phyloP scores from a whole-genome alignment of 2,329 filamentous ascomycete genomes.

The Trichoderma atrobrunneum region DNA sequence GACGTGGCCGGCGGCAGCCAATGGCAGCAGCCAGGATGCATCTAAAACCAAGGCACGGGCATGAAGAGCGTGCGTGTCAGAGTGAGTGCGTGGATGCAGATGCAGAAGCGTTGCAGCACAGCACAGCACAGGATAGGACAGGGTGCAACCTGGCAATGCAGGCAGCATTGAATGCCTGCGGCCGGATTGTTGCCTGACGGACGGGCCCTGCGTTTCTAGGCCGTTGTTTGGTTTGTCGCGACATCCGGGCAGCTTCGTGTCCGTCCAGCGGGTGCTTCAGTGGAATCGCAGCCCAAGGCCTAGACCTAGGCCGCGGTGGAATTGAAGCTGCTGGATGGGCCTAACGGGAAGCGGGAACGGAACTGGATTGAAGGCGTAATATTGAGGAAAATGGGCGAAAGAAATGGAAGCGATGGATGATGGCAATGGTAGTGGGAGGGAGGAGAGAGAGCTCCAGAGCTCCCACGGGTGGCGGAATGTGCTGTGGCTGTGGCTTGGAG shows the following conservation, averaged over 20 bases:
- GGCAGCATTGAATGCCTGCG: not conserved
- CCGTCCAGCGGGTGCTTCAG: not conserved
- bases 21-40: not conserved
- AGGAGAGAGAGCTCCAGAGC: not conserved
- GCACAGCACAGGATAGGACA: not conserved
- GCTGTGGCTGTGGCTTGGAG: not conserved
- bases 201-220: not conserved
- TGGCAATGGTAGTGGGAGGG: not conserved
- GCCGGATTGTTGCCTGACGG: conserved; percentile 10
- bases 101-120: not conserved
- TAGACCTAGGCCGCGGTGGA: not conserved
- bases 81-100: not conserved
- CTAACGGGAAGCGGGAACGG: not conserved
- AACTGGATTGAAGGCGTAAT: not conserved
- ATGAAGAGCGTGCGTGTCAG: not conserved
- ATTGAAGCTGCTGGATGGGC: not conserved
- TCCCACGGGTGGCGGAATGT: not conserved
- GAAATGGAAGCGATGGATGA: too few species aligned
- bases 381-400: not conserved
- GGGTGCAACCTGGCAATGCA: not conserved
- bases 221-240: not conserved
- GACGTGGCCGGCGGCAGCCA: not conserved
- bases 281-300: not conserved
- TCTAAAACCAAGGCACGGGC: conserved; percentile 3
- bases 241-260: not conserved